Conservation (phyloP, 345 rosid genomes). For the Pistacia atlantica region DNA sequence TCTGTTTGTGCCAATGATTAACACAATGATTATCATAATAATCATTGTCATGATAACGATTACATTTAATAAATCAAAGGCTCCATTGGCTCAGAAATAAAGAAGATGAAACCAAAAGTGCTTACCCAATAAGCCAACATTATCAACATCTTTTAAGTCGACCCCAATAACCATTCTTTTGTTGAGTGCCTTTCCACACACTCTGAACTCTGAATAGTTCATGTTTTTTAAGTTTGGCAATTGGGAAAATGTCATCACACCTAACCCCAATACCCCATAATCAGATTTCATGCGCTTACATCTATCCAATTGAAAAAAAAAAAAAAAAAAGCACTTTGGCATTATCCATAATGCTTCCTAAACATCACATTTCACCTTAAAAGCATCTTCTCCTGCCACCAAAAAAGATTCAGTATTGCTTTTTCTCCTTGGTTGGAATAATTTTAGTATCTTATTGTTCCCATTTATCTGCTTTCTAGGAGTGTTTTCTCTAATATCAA, state of each 20-base stretch:
- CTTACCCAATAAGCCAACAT: neutral
- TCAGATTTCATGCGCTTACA: neutral
- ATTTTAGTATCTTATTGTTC: neutral
- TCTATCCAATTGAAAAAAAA: neutral
- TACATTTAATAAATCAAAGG: too few relatives aligned
- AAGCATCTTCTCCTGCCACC: slow-evolving; percentile 3
- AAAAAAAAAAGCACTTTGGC: neutral
- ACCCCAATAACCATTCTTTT: neutral
- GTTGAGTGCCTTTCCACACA: neutral
- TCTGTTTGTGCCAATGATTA: too few relatives aligned
- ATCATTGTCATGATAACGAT: too few relatives aligned
- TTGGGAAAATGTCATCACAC: neutral
- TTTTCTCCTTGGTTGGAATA: neutral
- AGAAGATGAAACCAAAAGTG: neutral
- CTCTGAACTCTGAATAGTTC: neutral
- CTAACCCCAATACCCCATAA: neutral
- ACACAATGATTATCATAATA: too few relatives aligned
- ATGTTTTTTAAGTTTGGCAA: neutral
- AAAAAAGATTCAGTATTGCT: neutral
- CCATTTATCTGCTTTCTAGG: too few relatives aligned
- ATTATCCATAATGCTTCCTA: neutral
- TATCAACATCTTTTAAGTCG: too few relatives aligned
- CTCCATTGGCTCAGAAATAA: neutral
- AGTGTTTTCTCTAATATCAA: too few relatives aligned
- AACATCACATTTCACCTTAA: neutral